A percentile compares a stretch with the other conserved stretches of the same genome.
Evolutionary conservation across 2,329 filamentous ascomycete genomes (phyloP).

Genomic region (Fusarium cicatricum): DNA sequence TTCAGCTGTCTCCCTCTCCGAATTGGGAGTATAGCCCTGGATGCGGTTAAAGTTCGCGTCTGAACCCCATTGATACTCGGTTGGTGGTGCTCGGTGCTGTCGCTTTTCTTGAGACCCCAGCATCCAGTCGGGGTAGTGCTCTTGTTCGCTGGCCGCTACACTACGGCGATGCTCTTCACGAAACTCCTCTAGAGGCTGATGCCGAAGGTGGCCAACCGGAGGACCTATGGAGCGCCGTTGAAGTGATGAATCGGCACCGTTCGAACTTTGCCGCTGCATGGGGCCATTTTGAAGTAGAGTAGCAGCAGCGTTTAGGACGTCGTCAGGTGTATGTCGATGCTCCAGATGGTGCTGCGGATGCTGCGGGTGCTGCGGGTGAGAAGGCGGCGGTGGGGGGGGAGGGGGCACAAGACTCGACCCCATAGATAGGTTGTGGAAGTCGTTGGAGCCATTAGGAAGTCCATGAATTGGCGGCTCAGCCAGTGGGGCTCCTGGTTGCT

Average conservation of each 20-base stretch:
- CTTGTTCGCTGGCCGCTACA: conserved; percentile 44
- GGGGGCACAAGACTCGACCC: conserved; percentile 47
- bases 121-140: conserved; percentile 54
- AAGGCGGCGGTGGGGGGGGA: conserved; percentile 45
- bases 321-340: conserved; percentile 53
- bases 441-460: conserved; percentile 27
- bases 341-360: conserved; percentile 41
- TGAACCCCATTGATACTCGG: conserved; percentile 71
- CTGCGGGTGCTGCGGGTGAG: conserved; percentile 30
- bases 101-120: conserved; percentile 45
- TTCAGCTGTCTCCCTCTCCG: conserved; percentile 65
- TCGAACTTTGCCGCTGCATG: conserved; percentile 31
- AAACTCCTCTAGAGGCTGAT: conserved; percentile 55
- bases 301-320: conserved; percentile 65
- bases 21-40: conserved; percentile 66
- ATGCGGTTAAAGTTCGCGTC: conserved; percentile 68
- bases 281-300: conserved; percentile 58
- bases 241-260: conserved; percentile 38
- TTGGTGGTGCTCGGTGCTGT: conserved; percentile 47
- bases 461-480: conserved; percentile 36
- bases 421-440: conserved; percentile 35
- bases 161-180: conserved; percentile 50
- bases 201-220: conserved; percentile 53
- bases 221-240: conserved; percentile 43
- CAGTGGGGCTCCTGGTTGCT: conserved; percentile 52